phyloP scores from a whole-genome alignment of 148 eudicot genomes.

The Rhododendron molle region DNA sequence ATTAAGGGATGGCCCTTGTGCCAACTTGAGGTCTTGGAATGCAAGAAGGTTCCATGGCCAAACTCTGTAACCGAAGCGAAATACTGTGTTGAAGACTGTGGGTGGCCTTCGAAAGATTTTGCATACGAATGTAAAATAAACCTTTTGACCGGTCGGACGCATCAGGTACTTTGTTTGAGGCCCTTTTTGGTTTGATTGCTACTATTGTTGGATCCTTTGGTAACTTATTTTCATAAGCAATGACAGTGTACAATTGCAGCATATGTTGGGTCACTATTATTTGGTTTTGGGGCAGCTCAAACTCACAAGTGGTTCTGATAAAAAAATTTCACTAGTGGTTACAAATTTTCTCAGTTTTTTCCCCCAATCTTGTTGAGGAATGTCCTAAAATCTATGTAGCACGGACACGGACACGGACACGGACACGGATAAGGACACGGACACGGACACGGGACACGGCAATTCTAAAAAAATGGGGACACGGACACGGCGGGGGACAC shows the following conservation, averaged over 20 bases:
- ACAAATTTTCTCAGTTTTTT: neutral
- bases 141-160: conserved; percentile 93
- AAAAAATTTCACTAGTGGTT: neutral
- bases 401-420: too few relatives aligned
- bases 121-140: conserved; percentile 91
- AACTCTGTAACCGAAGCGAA: conserved; percentile 31
- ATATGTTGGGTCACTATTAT: neutral
- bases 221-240: neutral
- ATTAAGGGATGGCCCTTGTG: conserved; percentile 69
- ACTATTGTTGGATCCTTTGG: neutral
- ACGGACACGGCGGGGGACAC: too few relatives aligned
- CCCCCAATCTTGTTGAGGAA: neutral
- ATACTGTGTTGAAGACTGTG: conserved; percentile 61
- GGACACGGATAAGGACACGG: too few relatives aligned
- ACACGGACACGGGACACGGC: too few relatives aligned
- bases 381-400: neutral
- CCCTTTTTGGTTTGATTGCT: conserved; percentile 4
- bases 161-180: conserved; percentile 56
- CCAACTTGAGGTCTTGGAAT: conserved; percentile 84
- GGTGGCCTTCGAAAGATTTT: conserved; percentile 65
- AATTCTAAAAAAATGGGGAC: too few relatives aligned
- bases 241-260: neutral
- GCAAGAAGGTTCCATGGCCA: conserved; percentile 94
- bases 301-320: neutral
- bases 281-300: neutral